Base-by-base conservation (phyloP, 2,329 filamentous ascomycete genomes). In the Cladosporium sp. region DNA sequence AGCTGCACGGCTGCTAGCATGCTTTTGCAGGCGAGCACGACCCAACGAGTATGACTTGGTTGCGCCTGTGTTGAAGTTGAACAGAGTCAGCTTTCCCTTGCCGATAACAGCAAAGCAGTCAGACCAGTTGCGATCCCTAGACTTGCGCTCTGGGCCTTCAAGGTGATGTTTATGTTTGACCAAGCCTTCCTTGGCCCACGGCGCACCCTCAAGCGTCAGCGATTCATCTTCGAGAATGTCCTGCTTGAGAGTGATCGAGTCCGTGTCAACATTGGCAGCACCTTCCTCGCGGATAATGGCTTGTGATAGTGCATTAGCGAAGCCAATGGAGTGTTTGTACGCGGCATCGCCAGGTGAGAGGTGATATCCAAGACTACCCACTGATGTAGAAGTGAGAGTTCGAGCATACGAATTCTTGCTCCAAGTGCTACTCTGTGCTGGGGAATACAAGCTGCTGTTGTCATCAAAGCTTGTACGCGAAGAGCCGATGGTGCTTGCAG, bases 161-260 rank as follows among this genome's bases (percentile, higher is more conserved):
- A 97, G 82, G 69, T 97, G 93, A 72, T 97, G 93, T 75, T 97
- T 97, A 77, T 99, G 93, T 66, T 93, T 93, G 19, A 97, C 80
- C 66, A 95, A 90, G 62, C 94, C 94, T 75, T 99, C 94, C 75
- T 99, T 99, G 28, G 95, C 88, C 94, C 94, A 99, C 0, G 94
- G 94, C n/a, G 94, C 90, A 22, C 94, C 94, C 11, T 89, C 86
- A 39, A 99, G 85, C 70, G 96, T 92, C 12, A 99, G 82, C 0
- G 88, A 91, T 69, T 99, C 94, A 68, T 97, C 94, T 68, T 97
- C 93, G 0, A 97, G 84, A 9, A 97, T 78, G 20, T 67, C 69
- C 19, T 61, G 64, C 14, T 64, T 63, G 42, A 71, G 59, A 9
- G 67, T 68, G 34, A 71, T 66, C 1, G 65, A 66, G 47, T 71